Base-by-base conservation (phyloP, 2,329 filamentous ascomycete species). In the Beauveria bassiana region DNA sequence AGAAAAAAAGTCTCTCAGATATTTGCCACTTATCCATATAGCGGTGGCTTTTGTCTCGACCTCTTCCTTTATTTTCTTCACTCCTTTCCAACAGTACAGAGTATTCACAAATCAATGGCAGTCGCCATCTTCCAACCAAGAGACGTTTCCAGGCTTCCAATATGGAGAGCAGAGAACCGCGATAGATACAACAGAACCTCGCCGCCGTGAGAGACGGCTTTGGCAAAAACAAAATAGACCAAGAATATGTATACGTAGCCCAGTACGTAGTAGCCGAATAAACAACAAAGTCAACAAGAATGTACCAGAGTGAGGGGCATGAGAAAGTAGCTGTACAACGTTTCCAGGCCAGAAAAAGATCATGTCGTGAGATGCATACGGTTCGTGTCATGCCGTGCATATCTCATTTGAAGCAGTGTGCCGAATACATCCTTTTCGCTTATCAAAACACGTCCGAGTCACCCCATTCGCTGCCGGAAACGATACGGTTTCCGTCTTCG, bases 401-500 rank as follows among this genome's bases (percentile, higher is more conserved):
- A 55, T 61, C 43, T 61, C 59, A 28, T 31, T 24, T 14, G 28
- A 8, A 40, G 34, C 18, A 22, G 20, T 18, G 12, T 52, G 38
- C 16, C 28, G 4, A 8, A 12, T 26, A 34, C 50, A n/a, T 53
- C 40, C 5, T 51, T 12, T 43, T 43, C 50, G 47, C 47, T 56
- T 54, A 63, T 75, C 69, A 85, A 68, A 79, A 86, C 42, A 77
- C 81, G 70, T 87, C 84, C 70, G 87, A 85, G 64, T 87, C 85
- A 1, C 84, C 86, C 85, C 85, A 88, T 68, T 87, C 85, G 71
- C 84, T 86, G 14, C 82, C 83, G 38, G 82, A 86, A n/a, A 82
- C 74, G 64, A 86, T 84, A 40, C 85, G 78, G 70, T 84, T 82
- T n/a, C 83, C 84, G 42, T 86, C 79, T n/a, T 75, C 73, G 63